Evolutionary conservation across 192 early-diverging fungal genomes (phyloP).

Genomic region (Gaertneriomyces sp.): DNA sequence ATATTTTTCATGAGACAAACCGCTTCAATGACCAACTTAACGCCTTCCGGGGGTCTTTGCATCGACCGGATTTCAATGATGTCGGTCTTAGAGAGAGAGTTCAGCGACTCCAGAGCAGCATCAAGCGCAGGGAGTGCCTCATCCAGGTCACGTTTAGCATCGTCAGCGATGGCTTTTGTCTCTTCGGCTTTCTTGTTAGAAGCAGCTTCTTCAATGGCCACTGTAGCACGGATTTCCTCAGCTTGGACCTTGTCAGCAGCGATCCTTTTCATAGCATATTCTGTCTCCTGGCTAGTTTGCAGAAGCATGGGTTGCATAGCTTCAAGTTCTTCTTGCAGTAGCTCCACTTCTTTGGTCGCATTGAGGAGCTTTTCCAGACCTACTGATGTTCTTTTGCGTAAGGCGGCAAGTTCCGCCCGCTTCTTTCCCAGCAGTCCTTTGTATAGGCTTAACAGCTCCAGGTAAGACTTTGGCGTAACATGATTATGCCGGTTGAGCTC

Average conservation of each 20-base stretch:
- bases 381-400: slow-evolving; percentile 52
- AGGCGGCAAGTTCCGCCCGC: slow-evolving; percentile 48
- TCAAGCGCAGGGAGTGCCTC: slow-evolving; percentile 61
- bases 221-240: slow-evolving; percentile 57
- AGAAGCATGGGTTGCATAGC: slow-evolving; percentile 63
- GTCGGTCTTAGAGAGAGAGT: slow-evolving; percentile 58
- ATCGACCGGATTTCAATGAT: slow-evolving; percentile 61
- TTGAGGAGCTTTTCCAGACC: slow-evolving; percentile 59
- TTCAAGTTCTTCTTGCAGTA: slow-evolving; percentile 60
- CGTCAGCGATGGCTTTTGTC: slow-evolving; percentile 60
- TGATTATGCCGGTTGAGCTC: slow-evolving; percentile 61
- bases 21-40: slow-evolving; percentile 64
- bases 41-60: slow-evolving; percentile 62
- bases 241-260: slow-evolving; percentile 59
- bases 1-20: slow-evolving; percentile 63
- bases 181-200: slow-evolving; percentile 62
- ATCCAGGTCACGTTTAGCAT: slow-evolving; percentile 57
- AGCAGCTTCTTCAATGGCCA: slow-evolving; percentile 48
- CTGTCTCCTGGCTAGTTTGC: slow-evolving; percentile 59
- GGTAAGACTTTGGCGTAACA: slow-evolving; percentile 62
- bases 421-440: slow-evolving; percentile 58
- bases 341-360: slow-evolving; percentile 61
- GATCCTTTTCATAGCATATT: slow-evolving; percentile 61
- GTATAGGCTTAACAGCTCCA: slow-evolving; percentile 57
- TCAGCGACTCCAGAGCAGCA: slow-evolving; percentile 57